These are phyloP conservation scores for Platanthera guangdongensis DNA, from an alignment of 106 monocot genomes.

Conservation along the genomic window DNA sequence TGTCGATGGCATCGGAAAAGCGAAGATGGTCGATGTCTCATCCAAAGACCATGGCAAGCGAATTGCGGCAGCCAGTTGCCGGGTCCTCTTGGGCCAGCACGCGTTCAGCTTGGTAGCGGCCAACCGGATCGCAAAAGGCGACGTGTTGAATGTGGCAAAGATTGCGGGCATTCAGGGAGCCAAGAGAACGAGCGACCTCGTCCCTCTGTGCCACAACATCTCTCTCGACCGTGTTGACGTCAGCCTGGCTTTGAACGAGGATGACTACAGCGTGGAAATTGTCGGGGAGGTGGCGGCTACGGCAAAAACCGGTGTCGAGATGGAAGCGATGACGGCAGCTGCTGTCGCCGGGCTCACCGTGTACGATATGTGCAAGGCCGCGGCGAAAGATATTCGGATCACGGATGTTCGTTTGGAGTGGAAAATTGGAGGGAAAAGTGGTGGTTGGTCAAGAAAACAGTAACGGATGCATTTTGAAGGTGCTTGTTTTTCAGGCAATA, in stretches of 20 bases:
- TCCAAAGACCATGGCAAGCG: constrained; percentile 59
- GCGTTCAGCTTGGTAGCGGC: constrained; percentile 72
- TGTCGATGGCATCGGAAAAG: constrained; percentile 45
- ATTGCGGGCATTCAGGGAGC: constrained; percentile 86
- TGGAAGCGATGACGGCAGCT: constrained; percentile 95
- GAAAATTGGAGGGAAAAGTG: constrained; percentile 83
- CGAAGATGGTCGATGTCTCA: constrained; percentile 82
- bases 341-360: constrained; percentile 80
- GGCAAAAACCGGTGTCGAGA: constrained; percentile 87
- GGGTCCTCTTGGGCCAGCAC: constrained; percentile 61
- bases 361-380: constrained; percentile 99
- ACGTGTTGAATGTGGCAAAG: constrained; percentile 82
- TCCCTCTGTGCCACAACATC: constrained; percentile 88
- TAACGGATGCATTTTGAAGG: neutral
- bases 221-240: constrained; percentile 47
- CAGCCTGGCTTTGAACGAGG: constrained; percentile 50
- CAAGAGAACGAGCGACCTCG: constrained; percentile 70
- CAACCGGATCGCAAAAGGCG: constrained; percentile 82
- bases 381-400: constrained; percentile 68
- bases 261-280: constrained; percentile 73
- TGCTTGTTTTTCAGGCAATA: neutral
- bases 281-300: constrained; percentile 60
- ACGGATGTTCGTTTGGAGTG: constrained; percentile 50
- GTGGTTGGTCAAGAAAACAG: constrained; percentile 48
- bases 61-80: constrained; percentile 68